Conservation (phyloP, 805 yeast species). For the Hanseniaspora mollemarum region DNA sequence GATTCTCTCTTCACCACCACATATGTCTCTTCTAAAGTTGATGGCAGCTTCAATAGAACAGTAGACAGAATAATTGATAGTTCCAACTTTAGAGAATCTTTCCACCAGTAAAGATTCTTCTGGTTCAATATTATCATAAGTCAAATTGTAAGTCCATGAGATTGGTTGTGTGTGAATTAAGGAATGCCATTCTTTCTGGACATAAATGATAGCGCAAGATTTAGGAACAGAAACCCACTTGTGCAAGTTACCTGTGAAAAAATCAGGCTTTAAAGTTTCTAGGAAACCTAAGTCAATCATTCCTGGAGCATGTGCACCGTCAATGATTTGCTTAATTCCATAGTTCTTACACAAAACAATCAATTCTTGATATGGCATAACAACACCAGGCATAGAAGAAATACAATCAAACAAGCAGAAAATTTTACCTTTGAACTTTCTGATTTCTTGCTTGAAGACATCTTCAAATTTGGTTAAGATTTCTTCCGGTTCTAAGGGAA, state of each 20-base stretch:
- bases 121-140: constrained; percentile 7
- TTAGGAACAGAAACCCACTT: constrained; percentile 57
- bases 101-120: constrained; percentile 20
- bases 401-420: constrained; percentile 48
- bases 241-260: constrained; percentile 51
- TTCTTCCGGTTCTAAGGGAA: constrained; percentile 36
- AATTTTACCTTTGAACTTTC: constrained; percentile 23
- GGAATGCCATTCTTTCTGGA: constrained; percentile 39
- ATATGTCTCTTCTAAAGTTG: constrained; percentile 39
- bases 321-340: constrained; percentile 45
- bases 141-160: constrained; percentile 32
- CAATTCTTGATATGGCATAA: constrained; percentile 44
- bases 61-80: constrained; percentile 37
- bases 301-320: constrained; percentile 66
- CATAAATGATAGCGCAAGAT: constrained; percentile 50
- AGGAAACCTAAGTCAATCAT: constrained; percentile 36
- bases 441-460: constrained; percentile 21
- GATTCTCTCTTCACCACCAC: constrained; percentile 48
- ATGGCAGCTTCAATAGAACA: constrained; percentile 38
- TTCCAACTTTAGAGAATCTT: constrained; percentile 43
- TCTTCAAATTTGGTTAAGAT: constrained; percentile 30
- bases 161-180: constrained; percentile 47
- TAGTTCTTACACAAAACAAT: constrained; percentile 37
- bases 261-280: constrained; percentile 42
- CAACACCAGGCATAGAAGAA: constrained; percentile 52